Base-by-base conservation (phyloP, 2,329 filamentous ascomycete species). In the Hypoxylon sp. region DNA sequence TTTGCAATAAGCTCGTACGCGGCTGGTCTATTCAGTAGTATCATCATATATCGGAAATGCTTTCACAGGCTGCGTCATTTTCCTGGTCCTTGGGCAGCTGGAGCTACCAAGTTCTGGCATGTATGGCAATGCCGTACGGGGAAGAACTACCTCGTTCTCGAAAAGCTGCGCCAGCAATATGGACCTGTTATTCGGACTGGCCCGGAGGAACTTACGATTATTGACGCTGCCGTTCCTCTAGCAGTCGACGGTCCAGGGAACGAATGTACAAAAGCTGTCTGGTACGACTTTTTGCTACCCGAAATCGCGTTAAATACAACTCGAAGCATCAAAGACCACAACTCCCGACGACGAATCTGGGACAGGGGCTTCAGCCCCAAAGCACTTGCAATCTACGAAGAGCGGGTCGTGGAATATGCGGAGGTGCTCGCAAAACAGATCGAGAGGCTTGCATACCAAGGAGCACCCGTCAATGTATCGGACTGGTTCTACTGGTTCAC, bases 231-330 rank as follows among this genome's bases (percentile, higher is more conserved):
- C 31, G 59, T 70, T 13, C 57, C 57, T 1, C 17, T 17, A 1
- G 44, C 65, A 1, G 37, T 72, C 2, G 70, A 72, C 22, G 70
- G 74, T 0, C 68, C 65, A 1, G 47, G 61, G 6, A 70, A 57
- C 17, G 42, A 61, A 5, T 73, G 54, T 37, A 67, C 56, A 9
- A 74, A 73, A 37, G 65, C 68, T 1, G 68, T 62, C 6, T 75
- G 68, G 64, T 75, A 75, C 58, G 73, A 76, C 29, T 67, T 73
- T 8, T 39, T 76, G 19, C 57, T 68, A 5, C 73, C 72, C 2
- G 44, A 72, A 14, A 33, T 71, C 6, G 63, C 72, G 0, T 8
- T 75, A 1, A 70, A 65, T 22, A 58, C 66, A 6, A 67, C 68
- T 5, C 67, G 72, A 22, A 54, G 50, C 52, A 60, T 52, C 6